Percentiles rank a stretch among this genome's conserved stretches.
These are phyloP conservation scores for Monotropa hypopitys DNA, from an alignment of 179 eudicot genomes.

Conservation along the genomic window DNA sequence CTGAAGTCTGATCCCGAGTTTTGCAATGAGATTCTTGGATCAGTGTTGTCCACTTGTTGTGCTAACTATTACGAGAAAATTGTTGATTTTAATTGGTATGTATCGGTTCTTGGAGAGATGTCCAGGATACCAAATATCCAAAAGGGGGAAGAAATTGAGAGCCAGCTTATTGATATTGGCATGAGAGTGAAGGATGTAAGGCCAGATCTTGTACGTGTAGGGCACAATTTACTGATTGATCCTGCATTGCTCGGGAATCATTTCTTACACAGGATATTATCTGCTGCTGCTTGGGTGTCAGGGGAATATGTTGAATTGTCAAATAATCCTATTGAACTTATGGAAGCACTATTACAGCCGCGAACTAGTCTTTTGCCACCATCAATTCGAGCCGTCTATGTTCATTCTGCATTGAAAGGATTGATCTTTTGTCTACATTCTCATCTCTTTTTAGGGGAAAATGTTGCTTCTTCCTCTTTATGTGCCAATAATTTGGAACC, in stretches of 20 bases:
- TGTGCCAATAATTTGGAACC: conserved; percentile 12
- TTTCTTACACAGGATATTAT: conserved; percentile 53
- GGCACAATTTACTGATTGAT: conserved; percentile 72
- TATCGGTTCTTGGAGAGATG: conserved; percentile 72
- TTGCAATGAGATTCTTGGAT: conserved; percentile 77
- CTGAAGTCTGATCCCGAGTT: conserved; percentile 75
- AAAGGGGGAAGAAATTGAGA: conserved; percentile 72
- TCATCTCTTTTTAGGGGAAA: conserved; percentile 36
- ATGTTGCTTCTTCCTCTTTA: conserved; percentile 19
- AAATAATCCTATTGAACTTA: conserved; percentile 56
- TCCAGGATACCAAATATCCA: conserved; percentile 74
- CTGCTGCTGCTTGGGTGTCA: conserved; percentile 81
- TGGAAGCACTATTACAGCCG: conserved; percentile 86
- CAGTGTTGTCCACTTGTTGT: conserved; percentile 51
- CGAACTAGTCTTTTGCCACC: conserved; percentile 76
- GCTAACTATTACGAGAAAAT: conserved; percentile 66
- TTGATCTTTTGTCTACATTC: conserved; percentile 53
- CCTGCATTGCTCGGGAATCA: conserved; percentile 93
- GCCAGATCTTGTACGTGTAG: conserved; percentile 56
- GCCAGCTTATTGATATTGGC: conserved; percentile 84
- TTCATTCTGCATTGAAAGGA: conserved; percentile 67
- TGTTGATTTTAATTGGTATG: conserved; percentile 87
- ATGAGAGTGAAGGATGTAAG: conserved; percentile 92
- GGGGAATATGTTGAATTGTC: conserved; percentile 83
- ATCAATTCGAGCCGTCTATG: conserved; percentile 54